Conservation (phyloP, 805 yeast species). For the Ogataea philodendri region DNA sequence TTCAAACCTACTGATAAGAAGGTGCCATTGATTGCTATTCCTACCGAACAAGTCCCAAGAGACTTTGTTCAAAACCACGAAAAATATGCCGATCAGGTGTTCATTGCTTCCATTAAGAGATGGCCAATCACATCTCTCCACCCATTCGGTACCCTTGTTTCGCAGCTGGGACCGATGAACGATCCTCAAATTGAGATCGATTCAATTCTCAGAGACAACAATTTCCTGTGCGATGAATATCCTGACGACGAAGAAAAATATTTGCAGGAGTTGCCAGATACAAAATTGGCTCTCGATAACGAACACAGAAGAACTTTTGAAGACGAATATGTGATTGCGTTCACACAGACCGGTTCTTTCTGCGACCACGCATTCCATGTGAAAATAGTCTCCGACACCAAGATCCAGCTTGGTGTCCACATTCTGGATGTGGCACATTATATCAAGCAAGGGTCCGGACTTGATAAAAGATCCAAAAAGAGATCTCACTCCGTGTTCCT, state of each 20-base stretch:
- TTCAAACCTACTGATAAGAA: conserved; percentile 98
- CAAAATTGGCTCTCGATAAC: conserved; percentile 32
- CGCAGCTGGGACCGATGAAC: conserved; percentile 78
- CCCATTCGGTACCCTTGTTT: conserved; percentile 92
- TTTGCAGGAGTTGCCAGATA: conserved; percentile 40
- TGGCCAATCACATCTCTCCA: conserved; percentile 99
- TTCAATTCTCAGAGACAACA: conserved; percentile 84
- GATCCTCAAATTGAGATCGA: conserved; percentile 78
- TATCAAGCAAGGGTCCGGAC: conserved; percentile 65
- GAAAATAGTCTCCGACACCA: conserved; percentile 55
- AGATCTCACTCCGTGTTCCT: conserved; percentile 86
- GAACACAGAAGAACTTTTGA: conserved; percentile 50
- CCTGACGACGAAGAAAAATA: conserved; percentile 41
- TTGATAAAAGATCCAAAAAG: conserved; percentile 88
- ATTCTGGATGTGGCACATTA: conserved; percentile 75
- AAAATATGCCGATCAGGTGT: conserved; percentile 72
- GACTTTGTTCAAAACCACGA: conserved; percentile 94
- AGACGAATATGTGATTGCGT: conserved; percentile 61
- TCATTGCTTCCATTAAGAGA: conserved; percentile 93
- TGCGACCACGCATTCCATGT: conserved; percentile 83
- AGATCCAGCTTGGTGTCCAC: conserved; percentile 82
- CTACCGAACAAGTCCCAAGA: conserved; percentile 95
- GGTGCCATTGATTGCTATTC: conserved; percentile 96
- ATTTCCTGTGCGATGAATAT: conserved; percentile 78
- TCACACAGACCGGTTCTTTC: conserved; percentile 54